Evolutionary conservation across 345 rosid species (phyloP).

Genomic region (Ailanthus altissimus): DNA sequence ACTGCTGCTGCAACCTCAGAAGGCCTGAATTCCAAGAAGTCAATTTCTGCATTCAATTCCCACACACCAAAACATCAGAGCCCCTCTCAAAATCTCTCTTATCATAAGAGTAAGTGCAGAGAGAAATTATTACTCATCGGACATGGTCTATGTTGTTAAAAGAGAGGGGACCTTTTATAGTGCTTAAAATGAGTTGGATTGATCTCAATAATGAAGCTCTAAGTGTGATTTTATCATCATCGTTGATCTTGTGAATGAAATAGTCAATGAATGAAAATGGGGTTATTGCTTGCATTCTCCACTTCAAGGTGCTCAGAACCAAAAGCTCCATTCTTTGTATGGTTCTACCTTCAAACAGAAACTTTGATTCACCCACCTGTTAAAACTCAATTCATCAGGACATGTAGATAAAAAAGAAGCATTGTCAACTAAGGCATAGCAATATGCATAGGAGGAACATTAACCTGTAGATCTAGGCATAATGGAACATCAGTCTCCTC

Average conservation of each 20-base stretch:
- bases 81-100: constrained; percentile 17
- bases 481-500: constrained; percentile 71
- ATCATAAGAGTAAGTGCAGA: constrained; percentile 16
- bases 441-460: neutral
- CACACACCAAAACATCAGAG: constrained; percentile 46
- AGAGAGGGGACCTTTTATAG: constrained; percentile 44
- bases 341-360: constrained; percentile 64
- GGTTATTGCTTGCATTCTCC: constrained; percentile 81
- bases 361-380: constrained; percentile 59
- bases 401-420: neutral
- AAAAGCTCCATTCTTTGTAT: constrained; percentile 78
- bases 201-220: constrained; percentile 42
- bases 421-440: neutral
- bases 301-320: constrained; percentile 58
- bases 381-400: constrained; percentile 3
- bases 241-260: constrained; percentile 57
- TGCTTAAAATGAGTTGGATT: constrained; percentile 47
- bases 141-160: constrained; percentile 1
- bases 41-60: constrained; percentile 61
- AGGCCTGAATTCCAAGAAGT: constrained; percentile 70
- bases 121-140: constrained; percentile 20
- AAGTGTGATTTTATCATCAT: constrained; percentile 35
- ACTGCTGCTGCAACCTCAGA: constrained; percentile 86
- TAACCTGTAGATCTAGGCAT: constrained; percentile 67
- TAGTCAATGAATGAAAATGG: constrained; percentile 66